phyloP scores from a whole-genome alignment of 306 rosid genomes.

The Senna tora region DNA sequence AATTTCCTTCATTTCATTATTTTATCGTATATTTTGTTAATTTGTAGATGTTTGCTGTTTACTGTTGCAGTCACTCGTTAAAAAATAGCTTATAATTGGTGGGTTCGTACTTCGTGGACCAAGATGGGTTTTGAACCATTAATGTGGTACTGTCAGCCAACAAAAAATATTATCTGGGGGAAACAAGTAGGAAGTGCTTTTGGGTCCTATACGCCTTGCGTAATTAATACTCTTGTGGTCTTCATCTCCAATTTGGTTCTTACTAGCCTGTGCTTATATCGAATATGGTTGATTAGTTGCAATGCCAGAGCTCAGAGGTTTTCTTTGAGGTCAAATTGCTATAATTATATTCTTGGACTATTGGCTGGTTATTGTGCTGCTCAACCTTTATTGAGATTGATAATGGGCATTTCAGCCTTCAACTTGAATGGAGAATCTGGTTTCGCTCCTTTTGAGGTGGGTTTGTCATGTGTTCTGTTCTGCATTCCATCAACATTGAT shows the following conservation, averaged over 20 bases:
- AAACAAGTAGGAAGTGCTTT: slow-evolving; percentile 63
- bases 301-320: slow-evolving; percentile 59
- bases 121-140: slow-evolving; percentile 65
- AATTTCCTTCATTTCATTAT: too few species aligned
- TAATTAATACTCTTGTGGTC: slow-evolving; percentile 67
- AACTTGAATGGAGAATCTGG: slow-evolving; percentile 50
- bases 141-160: slow-evolving; percentile 81
- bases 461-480: slow-evolving; percentile 9
- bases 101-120: slow-evolving; percentile 26
- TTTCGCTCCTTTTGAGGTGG: slow-evolving; percentile 84
- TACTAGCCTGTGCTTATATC: slow-evolving; percentile 57
- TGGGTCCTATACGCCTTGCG: slow-evolving; percentile 89
- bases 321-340: slow-evolving; percentile 63
- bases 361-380: slow-evolving; percentile 63
- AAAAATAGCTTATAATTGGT: slow-evolving; percentile 23
- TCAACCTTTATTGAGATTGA: slow-evolving; percentile 66
- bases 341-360: slow-evolving; percentile 56
- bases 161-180: slow-evolving; percentile 60
- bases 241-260: slow-evolving; percentile 75
- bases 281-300: slow-evolving; percentile 59
- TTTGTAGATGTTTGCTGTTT: slow-evolving; percentile 29
- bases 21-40: background rate
- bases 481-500: background rate
- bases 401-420: slow-evolving; percentile 56
- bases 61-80: slow-evolving; percentile 26